Conservation (phyloP, 2,329 filamentous ascomycete genomes). For the Colletotrichum agaves region DNA sequence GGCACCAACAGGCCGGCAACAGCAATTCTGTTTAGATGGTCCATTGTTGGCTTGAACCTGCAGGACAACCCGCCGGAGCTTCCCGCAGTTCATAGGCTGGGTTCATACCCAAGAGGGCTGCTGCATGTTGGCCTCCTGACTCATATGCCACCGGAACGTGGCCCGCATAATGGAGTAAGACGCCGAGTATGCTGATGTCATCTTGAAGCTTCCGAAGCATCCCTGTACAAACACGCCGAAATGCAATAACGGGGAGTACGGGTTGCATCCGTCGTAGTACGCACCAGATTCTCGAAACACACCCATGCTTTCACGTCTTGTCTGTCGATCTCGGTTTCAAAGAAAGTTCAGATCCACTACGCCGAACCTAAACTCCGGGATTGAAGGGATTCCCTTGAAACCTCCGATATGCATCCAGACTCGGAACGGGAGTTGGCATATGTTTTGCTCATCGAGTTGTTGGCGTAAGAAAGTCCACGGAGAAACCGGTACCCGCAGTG, state of each 20-base stretch:
- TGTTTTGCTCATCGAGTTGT: conserved; percentile 96
- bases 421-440: conserved; percentile 98
- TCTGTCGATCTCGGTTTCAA: not conserved
- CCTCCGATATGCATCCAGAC: conserved; percentile 85
- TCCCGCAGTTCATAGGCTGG: too few species aligned
- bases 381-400: not conserved
- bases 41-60: conserved; percentile 13
- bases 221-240: not conserved
- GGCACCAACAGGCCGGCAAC: conserved; percentile 3
- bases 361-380: not conserved
- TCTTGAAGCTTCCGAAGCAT: conserved; percentile 3
- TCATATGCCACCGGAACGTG: not conserved
- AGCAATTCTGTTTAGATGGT: conserved; percentile 13
- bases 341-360: not conserved
- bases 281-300: not conserved
- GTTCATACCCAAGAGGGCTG: too few species aligned
- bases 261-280: not conserved
- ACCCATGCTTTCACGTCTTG: not conserved
- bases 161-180: conserved; percentile 1
- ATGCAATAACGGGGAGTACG: not conserved
- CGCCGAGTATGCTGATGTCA: conserved; percentile 20
- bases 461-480: conserved; percentile 69
- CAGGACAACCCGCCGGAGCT: not conserved
- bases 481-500: not conserved
- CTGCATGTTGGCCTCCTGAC: not conserved